Conservation (phyloP, 129 eudicot species). For the Helianthus tuberosus region DNA sequence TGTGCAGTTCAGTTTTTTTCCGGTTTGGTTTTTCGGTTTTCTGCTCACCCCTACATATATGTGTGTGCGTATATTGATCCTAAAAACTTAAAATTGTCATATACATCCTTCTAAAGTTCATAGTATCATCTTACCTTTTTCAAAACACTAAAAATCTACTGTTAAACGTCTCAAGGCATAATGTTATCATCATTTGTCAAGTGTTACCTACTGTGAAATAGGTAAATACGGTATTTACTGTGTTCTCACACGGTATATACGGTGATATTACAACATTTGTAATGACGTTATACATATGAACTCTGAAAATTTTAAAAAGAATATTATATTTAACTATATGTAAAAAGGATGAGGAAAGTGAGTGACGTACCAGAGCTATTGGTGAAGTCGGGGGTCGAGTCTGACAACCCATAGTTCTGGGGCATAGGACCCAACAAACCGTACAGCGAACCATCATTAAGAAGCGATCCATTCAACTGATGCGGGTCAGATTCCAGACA, state of each 20-base stretch:
- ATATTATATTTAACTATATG: not conserved
- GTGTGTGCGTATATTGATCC: not conserved
- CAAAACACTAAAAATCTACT: not conserved
- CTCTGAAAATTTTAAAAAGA: not conserved
- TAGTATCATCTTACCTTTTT: not conserved
- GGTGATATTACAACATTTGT: not conserved
- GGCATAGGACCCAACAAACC: slow-evolving; percentile 60
- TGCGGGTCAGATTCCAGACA: slow-evolving; percentile 68
- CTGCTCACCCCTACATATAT: not conserved
- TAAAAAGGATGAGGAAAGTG: slow-evolving; percentile 37
- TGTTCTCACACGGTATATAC: not conserved
- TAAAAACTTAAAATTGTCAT: not conserved
- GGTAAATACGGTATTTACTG: not conserved
- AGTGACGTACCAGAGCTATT: slow-evolving; percentile 48
- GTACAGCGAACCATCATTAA: slow-evolving; percentile 61
- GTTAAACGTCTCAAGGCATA: no score
- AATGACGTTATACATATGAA: not conserved
- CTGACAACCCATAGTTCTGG: slow-evolving; percentile 55
- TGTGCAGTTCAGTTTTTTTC: no score
- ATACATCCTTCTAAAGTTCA: not conserved
- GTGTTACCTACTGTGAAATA: not conserved
- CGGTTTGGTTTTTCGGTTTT: no score
- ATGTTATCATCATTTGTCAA: no score
- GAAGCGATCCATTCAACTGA: slow-evolving; percentile 56
- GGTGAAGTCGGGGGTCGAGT: slow-evolving; percentile 56